Base-by-base conservation (phyloP, 2,329 filamentous ascomycete species). In the Ceratocystis harringtonii region DNA sequence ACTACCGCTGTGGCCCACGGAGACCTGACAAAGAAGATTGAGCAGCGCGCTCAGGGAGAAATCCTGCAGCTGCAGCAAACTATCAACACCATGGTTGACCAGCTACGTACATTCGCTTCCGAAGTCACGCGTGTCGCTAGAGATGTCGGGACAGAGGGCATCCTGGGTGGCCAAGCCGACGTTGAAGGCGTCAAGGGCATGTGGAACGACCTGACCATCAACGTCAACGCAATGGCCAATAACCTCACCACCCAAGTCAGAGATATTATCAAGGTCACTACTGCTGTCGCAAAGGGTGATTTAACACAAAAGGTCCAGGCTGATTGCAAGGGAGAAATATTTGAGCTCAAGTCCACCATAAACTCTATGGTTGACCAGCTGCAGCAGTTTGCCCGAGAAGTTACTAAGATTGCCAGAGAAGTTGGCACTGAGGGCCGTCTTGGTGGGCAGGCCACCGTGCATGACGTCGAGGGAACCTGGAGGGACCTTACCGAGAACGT, bases 321-420 rank as follows among this genome's bases (percentile, higher is more conserved):
- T 68, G 90, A 90, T 72, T 92, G 89, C 76, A 88, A 86, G 78
- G 95, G 88, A 75, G 94, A 92, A 80, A 97, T 92, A 72, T 88
- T 86, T 73, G 90, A 89, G 78, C 87, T 99, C 72, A 99, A 99
- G 77, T 92, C 91, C 68, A 97, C 94, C 60, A 99, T 97, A 79
- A 99, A 99, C 77, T 94, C 89, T 74, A 99, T 99, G 92, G 92
- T 99, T 70, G 94, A 96, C 74, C 94, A 96, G 75, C 80, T 99
- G 66, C 90, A 95, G 73, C 92, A 96, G 73, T 97, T 97, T 73
- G 94, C 94, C 8, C 89, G 91, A 72, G 92, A 97, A 78, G 94
- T 99, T 71, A 97, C 92, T 45, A 95, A 94, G 76, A 89, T 99
- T 72, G 92, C 92, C 45, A 88, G 90, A 74, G 92, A 97, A 76